A percentile compares a stretch with the other conserved stretches of the same genome.
Conservation (phyloP, 2,329 filamentous ascomycete genomes). For the Tolypocladium capitatum region DNA sequence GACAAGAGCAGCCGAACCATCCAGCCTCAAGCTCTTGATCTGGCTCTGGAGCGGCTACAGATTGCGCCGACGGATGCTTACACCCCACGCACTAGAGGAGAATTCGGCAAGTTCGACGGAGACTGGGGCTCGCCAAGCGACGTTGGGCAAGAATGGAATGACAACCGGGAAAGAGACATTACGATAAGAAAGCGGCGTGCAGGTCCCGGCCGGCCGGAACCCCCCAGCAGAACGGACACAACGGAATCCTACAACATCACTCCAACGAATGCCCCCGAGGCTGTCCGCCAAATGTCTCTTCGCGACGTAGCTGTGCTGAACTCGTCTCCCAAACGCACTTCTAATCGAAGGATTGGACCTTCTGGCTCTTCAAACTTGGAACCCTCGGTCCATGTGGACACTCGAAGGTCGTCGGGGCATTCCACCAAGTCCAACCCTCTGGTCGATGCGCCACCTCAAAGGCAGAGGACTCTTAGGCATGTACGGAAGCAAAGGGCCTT, state of each 20-base stretch:
- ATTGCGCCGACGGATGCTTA: constrained; percentile 25
- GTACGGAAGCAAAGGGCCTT: constrained; percentile 41
- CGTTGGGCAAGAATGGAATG: constrained; percentile 41
- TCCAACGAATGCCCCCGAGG: constrained; percentile 38
- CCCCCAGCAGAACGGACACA: neutral
- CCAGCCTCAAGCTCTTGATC: constrained; percentile 22
- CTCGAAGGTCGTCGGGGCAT: constrained; percentile 37
- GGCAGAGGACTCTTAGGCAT: constrained; percentile 45
- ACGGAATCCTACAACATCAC: constrained; percentile 28
- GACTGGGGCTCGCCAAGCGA: constrained; percentile 38
- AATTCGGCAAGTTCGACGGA: constrained; percentile 44
- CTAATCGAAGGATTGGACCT: constrained; percentile 8
- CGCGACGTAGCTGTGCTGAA: constrained; percentile 25
- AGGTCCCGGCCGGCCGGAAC: neutral
- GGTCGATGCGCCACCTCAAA: constrained; percentile 32
- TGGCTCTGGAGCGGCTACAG: constrained; percentile 29
- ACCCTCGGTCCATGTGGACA: constrained; percentile 27
- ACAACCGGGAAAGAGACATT: constrained; percentile 39
- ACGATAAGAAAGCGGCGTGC: constrained; percentile 34
- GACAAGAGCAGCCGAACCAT: constrained; percentile 5
- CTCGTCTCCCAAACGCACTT: constrained; percentile 17
- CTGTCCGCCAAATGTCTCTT: constrained; percentile 32
- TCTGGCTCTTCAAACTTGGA: constrained; percentile 23
- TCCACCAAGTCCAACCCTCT: constrained; percentile 40
- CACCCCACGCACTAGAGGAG: constrained; percentile 29